A percentile compares a stretch with the other conserved stretches of the same genome.
Evolutionary conservation across 345 rosid genomes (phyloP).

Genomic region (Salix koriyanagi): DNA sequence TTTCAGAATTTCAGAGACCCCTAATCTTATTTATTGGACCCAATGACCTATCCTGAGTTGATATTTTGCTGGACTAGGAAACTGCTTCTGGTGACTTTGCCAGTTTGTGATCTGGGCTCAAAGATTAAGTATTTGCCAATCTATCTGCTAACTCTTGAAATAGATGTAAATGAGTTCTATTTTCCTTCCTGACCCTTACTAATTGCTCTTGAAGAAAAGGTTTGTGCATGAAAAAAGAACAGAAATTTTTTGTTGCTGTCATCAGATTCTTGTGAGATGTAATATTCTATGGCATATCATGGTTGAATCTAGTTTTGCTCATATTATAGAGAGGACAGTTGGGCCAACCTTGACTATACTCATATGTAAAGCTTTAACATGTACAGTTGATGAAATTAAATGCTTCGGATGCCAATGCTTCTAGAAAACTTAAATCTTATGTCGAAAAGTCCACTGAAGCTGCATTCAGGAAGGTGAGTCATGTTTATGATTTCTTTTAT

Average conservation of each 20-base stretch:
- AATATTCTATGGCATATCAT: not conserved
- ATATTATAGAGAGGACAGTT: slow-evolving; percentile 3
- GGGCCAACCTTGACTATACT: slow-evolving; percentile 10
- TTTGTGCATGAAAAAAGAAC: no score
- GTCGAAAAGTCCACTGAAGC: slow-evolving; percentile 68
- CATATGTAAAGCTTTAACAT: slow-evolving; percentile 18
- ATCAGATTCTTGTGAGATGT: not conserved
- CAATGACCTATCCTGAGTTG: not conserved
- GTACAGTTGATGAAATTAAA: slow-evolving; percentile 51
- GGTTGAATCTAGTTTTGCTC: not conserved
- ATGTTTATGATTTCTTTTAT: slow-evolving; percentile 3
- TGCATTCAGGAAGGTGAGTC: slow-evolving; percentile 66
- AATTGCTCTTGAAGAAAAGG: no score
- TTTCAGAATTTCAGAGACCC: not conserved
- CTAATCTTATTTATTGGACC: not conserved
- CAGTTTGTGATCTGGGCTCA: not conserved
- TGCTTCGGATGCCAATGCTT: slow-evolving; percentile 37
- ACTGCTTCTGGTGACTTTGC: not conserved
- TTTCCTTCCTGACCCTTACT: not conserved
- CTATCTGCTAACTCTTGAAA: not conserved
- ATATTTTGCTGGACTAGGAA: not conserved
- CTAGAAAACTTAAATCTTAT: slow-evolving; percentile 48
- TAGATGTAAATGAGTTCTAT: not conserved
- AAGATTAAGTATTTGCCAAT: not conserved
- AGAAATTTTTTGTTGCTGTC: not conserved